Evolutionary conservation across 441 rosid species (phyloP).

Genomic region (Brassica balearica): DNA sequence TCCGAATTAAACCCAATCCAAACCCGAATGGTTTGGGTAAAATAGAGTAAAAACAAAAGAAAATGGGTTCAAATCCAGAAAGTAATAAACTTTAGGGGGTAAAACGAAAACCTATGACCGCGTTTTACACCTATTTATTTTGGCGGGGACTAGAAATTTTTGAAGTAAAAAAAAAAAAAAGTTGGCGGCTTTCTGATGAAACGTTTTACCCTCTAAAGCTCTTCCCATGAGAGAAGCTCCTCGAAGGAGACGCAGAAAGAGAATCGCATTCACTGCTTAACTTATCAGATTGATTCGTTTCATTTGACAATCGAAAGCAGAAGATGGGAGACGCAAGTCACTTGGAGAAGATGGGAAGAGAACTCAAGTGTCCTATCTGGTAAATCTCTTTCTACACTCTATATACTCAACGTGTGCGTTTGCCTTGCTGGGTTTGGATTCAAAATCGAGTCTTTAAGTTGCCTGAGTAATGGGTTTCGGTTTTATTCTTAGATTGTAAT

Average conservation of each 20-base stretch:
- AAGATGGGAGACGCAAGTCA: slow-evolving; percentile 69
- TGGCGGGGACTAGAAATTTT: slow-evolving; percentile 29
- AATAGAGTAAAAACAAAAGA: background rate
- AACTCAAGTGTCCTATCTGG: slow-evolving; percentile 97
- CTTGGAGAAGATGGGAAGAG: slow-evolving; percentile 91
- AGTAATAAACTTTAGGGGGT: background rate
- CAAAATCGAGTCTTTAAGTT: background rate
- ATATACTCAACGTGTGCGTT: background rate
- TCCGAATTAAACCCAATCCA: no score
- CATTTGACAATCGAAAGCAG: slow-evolving; percentile 17
- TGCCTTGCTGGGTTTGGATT: background rate
- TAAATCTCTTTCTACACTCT: slow-evolving; percentile 35
- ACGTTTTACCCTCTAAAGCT: slow-evolving; percentile 19
- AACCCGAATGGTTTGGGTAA: slow-evolving; percentile 4
- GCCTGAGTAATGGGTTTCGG: background rate
- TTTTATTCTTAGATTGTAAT: background rate
- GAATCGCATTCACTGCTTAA: background rate
- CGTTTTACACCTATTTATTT: slow-evolving; percentile 6
- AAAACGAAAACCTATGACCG: background rate
- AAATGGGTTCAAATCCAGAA: background rate
- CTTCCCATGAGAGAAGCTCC: slow-evolving; percentile 36
- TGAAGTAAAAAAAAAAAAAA: background rate
- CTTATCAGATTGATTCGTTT: slow-evolving; percentile 9
- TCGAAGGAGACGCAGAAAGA: slow-evolving; percentile 13
- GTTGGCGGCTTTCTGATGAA: slow-evolving; percentile 31